Percentiles rank a stretch among this genome's conserved stretches.
These are phyloP conservation scores for Dipteronia sinensis DNA, from an alignment of 345 rosid species.

Conservation along the genomic window DNA sequence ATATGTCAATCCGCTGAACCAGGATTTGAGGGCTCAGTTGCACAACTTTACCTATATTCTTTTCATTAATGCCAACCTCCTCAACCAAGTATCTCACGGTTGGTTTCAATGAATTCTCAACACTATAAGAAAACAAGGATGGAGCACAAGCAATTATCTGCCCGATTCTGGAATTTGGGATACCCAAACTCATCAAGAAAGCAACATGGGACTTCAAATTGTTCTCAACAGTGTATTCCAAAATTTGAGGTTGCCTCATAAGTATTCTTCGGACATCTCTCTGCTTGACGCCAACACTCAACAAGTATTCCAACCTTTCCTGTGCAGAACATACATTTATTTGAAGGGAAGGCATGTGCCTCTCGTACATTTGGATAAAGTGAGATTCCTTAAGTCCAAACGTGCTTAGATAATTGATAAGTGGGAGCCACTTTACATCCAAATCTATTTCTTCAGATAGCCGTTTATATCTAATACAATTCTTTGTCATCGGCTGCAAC, in stretches of 20 bases:
- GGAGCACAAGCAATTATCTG: slow-evolving; percentile 81
- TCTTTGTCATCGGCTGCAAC: slow-evolving; percentile 46
- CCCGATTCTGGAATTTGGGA: slow-evolving; percentile 80
- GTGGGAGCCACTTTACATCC: slow-evolving; percentile 83
- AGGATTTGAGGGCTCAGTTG: slow-evolving; percentile 95
- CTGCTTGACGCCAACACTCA: slow-evolving; percentile 86
- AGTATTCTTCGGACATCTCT: slow-evolving; percentile 84
- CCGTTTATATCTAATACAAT: slow-evolving; percentile 44
- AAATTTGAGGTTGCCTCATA: slow-evolving; percentile 90
- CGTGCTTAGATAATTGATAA: slow-evolving; percentile 75
- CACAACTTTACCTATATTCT: slow-evolving; percentile 79
- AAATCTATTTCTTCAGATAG: slow-evolving; percentile 72
- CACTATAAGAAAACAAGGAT: slow-evolving; percentile 81
- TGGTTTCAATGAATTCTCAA: slow-evolving; percentile 88
- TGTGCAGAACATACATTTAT: slow-evolving; percentile 74
- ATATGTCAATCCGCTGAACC: slow-evolving; percentile 86
- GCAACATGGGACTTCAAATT: slow-evolving; percentile 80
- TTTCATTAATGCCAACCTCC: slow-evolving; percentile 88
- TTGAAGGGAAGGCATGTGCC: slow-evolving; percentile 85
- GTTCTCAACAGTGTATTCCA: slow-evolving; percentile 83
- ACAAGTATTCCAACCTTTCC: slow-evolving; percentile 87
- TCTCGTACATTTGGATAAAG: slow-evolving; percentile 84
- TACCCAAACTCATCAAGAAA: slow-evolving; percentile 75
- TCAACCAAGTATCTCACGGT: slow-evolving; percentile 92
- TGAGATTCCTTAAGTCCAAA: slow-evolving; percentile 86